Percentiles rank a stretch among this genome's conserved stretches.
phyloP scores from a whole-genome alignment of 2,329 filamentous ascomycete genomes.

The Fusarium chlamydosporum region DNA sequence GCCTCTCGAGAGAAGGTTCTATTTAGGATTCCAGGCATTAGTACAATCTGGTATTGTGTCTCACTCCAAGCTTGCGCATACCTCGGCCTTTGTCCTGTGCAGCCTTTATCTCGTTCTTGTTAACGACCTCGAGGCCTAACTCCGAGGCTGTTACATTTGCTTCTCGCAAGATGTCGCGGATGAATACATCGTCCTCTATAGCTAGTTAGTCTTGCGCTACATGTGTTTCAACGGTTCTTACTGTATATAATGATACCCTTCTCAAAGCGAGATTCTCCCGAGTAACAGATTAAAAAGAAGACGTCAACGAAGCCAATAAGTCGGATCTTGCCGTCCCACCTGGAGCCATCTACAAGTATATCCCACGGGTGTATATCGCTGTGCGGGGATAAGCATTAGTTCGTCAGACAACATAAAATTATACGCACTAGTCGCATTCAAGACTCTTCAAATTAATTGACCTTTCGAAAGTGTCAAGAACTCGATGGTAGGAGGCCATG shows the following conservation, averaged over 20 bases:
- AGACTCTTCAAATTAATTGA: constrained; percentile 7
- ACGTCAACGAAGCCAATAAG: constrained; percentile 15
- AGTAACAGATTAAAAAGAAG: constrained; percentile 18
- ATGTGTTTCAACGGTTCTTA: rapidly evolving
- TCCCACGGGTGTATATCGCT: constrained; percentile 18
- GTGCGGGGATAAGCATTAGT: rapidly evolving
- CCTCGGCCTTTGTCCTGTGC: background rate
- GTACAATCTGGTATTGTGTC: rapidly evolving
- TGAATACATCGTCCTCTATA: constrained; percentile 7
- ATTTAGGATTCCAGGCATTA: rapidly evolving
- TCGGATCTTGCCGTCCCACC: constrained; percentile 18
- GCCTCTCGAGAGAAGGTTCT: constrained; percentile 1
- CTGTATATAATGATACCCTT: constrained; percentile 16
- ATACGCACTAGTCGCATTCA: constrained; percentile 14
- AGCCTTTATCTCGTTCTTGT: constrained; percentile 1
- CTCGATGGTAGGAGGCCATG: constrained; percentile 19
- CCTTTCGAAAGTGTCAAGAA: constrained; percentile 10
- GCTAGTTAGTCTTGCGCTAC: rapidly evolving
- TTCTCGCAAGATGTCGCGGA: background rate
- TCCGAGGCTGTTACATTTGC: background rate
- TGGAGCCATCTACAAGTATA: constrained; percentile 3
- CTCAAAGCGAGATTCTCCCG: constrained; percentile 18
- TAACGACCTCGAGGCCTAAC: background rate
- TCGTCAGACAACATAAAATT: rapidly evolving
- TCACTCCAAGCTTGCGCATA: rapidly evolving